These are phyloP conservation scores for Debaryomyces prosopidis DNA, from an alignment of 805 yeast species.

Conservation along the genomic window DNA sequence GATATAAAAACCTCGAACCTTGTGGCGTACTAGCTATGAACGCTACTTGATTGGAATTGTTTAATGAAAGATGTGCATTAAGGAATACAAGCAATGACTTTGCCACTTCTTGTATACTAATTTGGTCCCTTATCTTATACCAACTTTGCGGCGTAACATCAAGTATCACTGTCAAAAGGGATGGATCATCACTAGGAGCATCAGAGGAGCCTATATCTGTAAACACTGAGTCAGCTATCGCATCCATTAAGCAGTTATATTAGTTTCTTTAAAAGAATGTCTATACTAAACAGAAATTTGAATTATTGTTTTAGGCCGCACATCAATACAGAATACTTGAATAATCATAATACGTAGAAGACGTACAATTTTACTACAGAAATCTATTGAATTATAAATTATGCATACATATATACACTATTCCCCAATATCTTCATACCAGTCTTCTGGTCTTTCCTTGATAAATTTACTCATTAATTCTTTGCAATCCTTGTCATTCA, in stretches of 20 bases:
- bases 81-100: slow-evolving; percentile 71
- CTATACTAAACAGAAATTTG: too few species aligned
- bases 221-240: slow-evolving; percentile 62
- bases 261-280: too few species aligned
- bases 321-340: too few species aligned
- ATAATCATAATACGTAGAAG: too few species aligned
- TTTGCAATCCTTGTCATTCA: slow-evolving; percentile 61
- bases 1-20: slow-evolving; percentile 73
- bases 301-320: too few species aligned
- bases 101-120: slow-evolving; percentile 58
- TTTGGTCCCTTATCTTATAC: slow-evolving; percentile 47
- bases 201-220: slow-evolving; percentile 28
- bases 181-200: slow-evolving; percentile 52
- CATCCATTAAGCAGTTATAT: slow-evolving; percentile 50
- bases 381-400: too few species aligned
- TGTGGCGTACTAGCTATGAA: slow-evolving; percentile 72
- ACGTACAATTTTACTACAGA: too few species aligned
- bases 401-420: too few species aligned
- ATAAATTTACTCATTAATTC: slow-evolving; percentile 78
- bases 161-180: slow-evolving; percentile 72
- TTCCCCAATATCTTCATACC: slow-evolving; percentile 81
- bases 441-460: slow-evolving; percentile 69
- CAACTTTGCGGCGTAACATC: slow-evolving; percentile 78
- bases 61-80: slow-evolving; percentile 85
- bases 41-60: slow-evolving; percentile 81